Evolutionary conservation across 73 alveolate species (phyloP).

Genomic region (Paramecium bursaria): DNA sequence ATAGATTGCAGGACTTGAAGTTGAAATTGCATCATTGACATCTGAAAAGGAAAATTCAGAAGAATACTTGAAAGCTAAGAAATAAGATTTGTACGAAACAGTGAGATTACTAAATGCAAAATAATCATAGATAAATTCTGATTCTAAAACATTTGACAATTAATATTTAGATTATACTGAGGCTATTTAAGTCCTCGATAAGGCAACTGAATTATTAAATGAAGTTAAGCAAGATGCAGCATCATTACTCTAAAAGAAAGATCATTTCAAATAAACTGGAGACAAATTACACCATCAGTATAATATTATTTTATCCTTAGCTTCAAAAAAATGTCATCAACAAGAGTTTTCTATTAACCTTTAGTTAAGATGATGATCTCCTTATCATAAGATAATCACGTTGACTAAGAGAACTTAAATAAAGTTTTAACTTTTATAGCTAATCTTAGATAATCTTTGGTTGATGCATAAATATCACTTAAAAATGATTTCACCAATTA

Average conservation of each 20-base stretch:
- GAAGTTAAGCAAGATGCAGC: slow-evolving; percentile 47
- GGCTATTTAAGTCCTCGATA: slow-evolving; percentile 25
- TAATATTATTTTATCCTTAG: neutral
- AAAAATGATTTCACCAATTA: slow-evolving; percentile 4
- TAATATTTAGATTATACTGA: slow-evolving; percentile 17
- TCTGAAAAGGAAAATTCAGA: neutral
- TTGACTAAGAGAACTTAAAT: slow-evolving; percentile 47
- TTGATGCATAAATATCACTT: slow-evolving; percentile 38
- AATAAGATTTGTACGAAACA: slow-evolving; percentile 49
- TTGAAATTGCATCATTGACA: slow-evolving; percentile 10
- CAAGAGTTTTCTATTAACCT: slow-evolving; percentile 50
- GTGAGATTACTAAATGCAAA: slow-evolving; percentile 17
- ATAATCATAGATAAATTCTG: slow-evolving; percentile 33
- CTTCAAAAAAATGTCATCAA: neutral
- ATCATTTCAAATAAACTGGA: neutral
- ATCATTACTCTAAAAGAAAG: slow-evolving; percentile 8
- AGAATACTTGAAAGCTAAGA: neutral
- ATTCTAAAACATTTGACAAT: neutral
- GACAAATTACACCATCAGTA: slow-evolving; percentile 19
- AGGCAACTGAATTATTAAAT: slow-evolving; percentile 11
- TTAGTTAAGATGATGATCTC: slow-evolving; percentile 21
- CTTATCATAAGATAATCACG: slow-evolving; percentile 21
- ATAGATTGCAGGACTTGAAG: slow-evolving; percentile 47
- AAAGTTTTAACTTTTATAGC: slow-evolving; percentile 32
- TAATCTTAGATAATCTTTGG: slow-evolving; percentile 32